Evolutionary conservation across 1,284 basidiomycete species (phyloP).

Genomic region (Puccinia triticina): DNA sequence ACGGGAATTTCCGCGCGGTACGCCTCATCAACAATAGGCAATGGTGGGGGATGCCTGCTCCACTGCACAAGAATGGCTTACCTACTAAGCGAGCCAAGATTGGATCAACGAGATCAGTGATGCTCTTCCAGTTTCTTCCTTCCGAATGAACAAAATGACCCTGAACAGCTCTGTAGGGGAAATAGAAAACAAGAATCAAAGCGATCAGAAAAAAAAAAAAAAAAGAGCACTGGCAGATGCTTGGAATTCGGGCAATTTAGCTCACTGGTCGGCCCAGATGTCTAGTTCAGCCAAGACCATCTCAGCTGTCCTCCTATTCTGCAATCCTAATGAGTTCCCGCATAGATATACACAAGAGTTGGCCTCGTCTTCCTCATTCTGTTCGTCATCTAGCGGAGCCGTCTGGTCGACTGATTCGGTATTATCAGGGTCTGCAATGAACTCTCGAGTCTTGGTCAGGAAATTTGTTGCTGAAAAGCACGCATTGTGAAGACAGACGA

Average conservation of each 20-base stretch:
- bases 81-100: constrained; percentile 82
- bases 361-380: constrained; percentile 38
- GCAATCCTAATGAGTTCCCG: constrained; percentile 89
- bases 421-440: not conserved
- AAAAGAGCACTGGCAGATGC: constrained; percentile 43
- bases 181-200: not conserved
- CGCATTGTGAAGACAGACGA: not conserved
- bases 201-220: constrained; percentile 35
- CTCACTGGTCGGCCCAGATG: constrained; percentile 81
- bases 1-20: not conserved
- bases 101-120: constrained; percentile 73
- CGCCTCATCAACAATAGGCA: not conserved
- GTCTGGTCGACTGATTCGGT: constrained; percentile 25
- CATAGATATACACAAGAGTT: constrained; percentile 79
- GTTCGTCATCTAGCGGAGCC: not conserved
- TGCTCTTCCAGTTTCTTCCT: constrained; percentile 78
- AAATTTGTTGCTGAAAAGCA: not conserved
- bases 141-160: constrained; percentile 90
- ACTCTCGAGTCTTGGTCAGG: not conserved
- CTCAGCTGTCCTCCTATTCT: constrained; percentile 73
- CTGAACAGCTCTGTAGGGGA: constrained; percentile 72
- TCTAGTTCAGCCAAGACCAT: constrained; percentile 81
- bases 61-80: constrained; percentile 54
- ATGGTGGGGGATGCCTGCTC: not conserved
- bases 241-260: constrained; percentile 30